Conservation (phyloP, 495 filamentous ascomycete species). For the Glutinoglossum americanum region DNA sequence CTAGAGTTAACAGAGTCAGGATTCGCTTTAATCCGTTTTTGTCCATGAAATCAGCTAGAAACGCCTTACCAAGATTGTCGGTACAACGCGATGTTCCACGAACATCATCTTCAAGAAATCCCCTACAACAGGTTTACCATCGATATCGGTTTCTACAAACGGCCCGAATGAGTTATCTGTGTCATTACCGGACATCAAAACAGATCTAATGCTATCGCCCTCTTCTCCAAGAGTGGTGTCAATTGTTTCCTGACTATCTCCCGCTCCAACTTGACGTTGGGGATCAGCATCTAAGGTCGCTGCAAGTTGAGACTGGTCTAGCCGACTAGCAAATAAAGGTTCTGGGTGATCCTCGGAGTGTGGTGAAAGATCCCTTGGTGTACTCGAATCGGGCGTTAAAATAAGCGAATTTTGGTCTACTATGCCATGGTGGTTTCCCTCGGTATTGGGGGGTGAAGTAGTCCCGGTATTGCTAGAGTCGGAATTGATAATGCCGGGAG, state of each 20-base stretch:
- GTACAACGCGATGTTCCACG: conserved; percentile 81
- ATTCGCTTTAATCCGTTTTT: background rate
- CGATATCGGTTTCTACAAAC: conserved; percentile 34
- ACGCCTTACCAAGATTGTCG: conserved; percentile 70
- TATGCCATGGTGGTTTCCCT: background rate
- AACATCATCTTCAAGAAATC: conserved; percentile 95
- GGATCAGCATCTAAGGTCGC: background rate
- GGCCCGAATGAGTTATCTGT: conserved; percentile 6
- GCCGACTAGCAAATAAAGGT: conserved; percentile 33
- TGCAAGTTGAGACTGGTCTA: conserved; percentile 1
- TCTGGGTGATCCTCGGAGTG: conserved; percentile 46
- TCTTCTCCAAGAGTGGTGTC: conserved; percentile 12
- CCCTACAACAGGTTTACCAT: conserved; percentile 78
- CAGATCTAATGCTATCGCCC: conserved; percentile 13
- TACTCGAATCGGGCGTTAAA: background rate
- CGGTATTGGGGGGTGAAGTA: background rate
- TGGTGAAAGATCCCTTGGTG: conserved; percentile 20
- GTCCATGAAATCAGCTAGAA: background rate
- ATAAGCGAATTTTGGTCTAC: background rate
- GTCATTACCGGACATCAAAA: conserved; percentile 12
- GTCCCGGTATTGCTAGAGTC: background rate
- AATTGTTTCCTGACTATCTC: conserved; percentile 6
- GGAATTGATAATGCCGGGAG: background rate
- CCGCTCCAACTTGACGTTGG: background rate
- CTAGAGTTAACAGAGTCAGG: conserved; percentile 17